phyloP scores from a whole-genome alignment of 1,139 yeast species.

The Tardiomyces blankii region DNA sequence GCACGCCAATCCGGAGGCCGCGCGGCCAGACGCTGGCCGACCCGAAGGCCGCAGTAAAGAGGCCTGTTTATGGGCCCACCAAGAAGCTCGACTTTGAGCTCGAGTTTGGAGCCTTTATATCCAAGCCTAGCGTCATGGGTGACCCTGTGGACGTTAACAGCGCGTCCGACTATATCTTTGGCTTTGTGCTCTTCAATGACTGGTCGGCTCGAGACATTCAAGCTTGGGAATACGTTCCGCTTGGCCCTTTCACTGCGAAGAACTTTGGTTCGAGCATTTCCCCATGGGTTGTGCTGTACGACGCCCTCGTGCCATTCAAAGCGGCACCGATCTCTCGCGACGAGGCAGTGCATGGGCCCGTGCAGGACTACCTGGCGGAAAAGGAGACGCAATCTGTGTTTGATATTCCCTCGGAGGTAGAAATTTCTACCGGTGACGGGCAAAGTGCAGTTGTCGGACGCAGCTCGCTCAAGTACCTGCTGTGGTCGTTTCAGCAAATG shows the following conservation, averaged over 20 bases:
- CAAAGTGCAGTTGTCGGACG: neutral
- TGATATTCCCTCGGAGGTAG: constrained; percentile 11
- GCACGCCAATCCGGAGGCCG: constrained; percentile 17
- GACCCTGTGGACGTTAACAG: constrained; percentile 10
- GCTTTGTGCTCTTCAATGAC: constrained; percentile 20
- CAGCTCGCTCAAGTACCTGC: constrained; percentile 8
- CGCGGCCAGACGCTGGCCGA: constrained; percentile 14
- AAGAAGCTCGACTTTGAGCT: constrained; percentile 16
- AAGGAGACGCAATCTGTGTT: constrained; percentile 9
- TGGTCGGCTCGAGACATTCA: constrained; percentile 20
- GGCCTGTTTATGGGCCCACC: constrained; percentile 11
- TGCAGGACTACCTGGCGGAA: constrained; percentile 13
- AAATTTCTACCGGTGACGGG: constrained; percentile 2
- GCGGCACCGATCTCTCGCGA: constrained; percentile 5
- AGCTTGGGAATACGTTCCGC: constrained; percentile 20
- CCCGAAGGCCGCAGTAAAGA: constrained; percentile 2
- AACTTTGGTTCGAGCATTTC: constrained; percentile 18
- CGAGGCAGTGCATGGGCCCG: constrained; percentile 8
- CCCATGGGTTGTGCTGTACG: constrained; percentile 18
- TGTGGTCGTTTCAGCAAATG: constrained; percentile 19
- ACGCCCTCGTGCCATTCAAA: constrained; percentile 14
- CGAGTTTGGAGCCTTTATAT: constrained; percentile 17
- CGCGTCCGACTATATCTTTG: constrained; percentile 18
- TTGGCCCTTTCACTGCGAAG: constrained; percentile 20
- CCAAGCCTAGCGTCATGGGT: constrained; percentile 14